Evolutionary conservation across 2,329 filamentous ascomycete species (phyloP).

Genomic region (Lachnellula arida): DNA sequence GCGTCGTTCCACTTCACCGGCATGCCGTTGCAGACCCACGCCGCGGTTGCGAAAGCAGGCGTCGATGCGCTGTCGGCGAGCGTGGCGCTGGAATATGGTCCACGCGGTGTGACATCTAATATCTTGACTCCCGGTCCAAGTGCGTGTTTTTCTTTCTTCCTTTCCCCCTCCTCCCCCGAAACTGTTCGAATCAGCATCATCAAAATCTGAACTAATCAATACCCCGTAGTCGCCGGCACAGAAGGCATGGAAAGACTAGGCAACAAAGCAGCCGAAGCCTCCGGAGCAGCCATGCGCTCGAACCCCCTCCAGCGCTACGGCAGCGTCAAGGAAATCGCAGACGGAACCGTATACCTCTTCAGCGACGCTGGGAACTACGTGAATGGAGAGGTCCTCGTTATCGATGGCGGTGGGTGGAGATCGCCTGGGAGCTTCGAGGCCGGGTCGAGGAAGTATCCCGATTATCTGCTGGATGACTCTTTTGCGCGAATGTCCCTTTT

Average conservation of each 20-base stretch:
- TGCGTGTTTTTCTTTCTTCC: neutral
- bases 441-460: conserved; percentile 22
- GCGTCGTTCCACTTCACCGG: conserved; percentile 90
- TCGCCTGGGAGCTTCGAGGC: conserved; percentile 17
- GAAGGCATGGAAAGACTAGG: conserved; percentile 69
- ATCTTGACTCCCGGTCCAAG: conserved; percentile 74
- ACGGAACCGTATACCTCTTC: conserved; percentile 87
- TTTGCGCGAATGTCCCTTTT: conserved; percentile 3
- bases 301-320: conserved; percentile 71
- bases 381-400: conserved; percentile 76
- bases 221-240: conserved; percentile 61
- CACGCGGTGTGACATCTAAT: conserved; percentile 80
- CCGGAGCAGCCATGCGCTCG: conserved; percentile 28
- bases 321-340: conserved; percentile 79
- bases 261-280: conserved; percentile 16
- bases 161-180: no score
- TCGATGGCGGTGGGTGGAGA: conserved; percentile 47
- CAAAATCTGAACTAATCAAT: neutral
- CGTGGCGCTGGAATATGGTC: conserved; percentile 85
- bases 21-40: conserved; percentile 80
- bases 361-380: conserved; percentile 82
- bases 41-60: conserved; percentile 85
- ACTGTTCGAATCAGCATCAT: neutral
- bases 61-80: conserved; percentile 80
- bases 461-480: conserved; percentile 24